Evolutionary conservation across 192 early-diverging fungal genomes (phyloP).

Genomic region (Coemansia sp.): DNA sequence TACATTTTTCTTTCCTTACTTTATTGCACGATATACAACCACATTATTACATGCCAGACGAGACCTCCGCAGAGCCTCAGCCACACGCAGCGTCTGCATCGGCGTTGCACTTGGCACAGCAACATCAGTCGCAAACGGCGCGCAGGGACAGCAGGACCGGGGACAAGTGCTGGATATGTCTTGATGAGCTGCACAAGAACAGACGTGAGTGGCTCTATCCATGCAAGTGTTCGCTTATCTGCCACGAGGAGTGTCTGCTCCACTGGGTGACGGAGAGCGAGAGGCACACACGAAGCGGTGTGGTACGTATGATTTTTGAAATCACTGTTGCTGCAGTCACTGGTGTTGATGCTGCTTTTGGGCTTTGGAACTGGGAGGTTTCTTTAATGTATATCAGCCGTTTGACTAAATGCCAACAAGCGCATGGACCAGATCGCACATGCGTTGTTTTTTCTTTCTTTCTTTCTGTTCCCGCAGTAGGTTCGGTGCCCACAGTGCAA

Average conservation of each 20-base stretch:
- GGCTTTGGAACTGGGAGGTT: not conserved
- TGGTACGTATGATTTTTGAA: conserved; percentile 24
- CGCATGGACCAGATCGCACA: not conserved
- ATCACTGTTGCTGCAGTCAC: not conserved
- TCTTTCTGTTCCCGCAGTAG: conserved; percentile 27
- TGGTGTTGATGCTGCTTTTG: not conserved
- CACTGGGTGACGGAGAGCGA: conserved; percentile 76
- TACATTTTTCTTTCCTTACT: conserved; percentile 2
- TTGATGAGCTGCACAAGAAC: conserved; percentile 65
- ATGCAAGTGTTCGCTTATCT: conserved; percentile 74
- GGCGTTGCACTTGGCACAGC: conserved; percentile 1
- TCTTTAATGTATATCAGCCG: not conserved
- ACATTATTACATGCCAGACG: not conserved
- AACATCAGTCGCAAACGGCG: not conserved
- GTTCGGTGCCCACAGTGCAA: conserved; percentile 73
- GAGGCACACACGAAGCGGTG: conserved; percentile 31
- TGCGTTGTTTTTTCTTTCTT: not conserved
- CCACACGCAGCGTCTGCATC: conserved; percentile 1
- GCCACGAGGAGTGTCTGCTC: conserved; percentile 75
- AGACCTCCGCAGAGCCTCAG: not conserved
- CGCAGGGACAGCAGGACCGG: conserved; percentile 1
- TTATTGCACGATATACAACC: not conserved
- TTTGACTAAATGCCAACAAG: not conserved
- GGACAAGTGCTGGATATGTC: conserved; percentile 76
- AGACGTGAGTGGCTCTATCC: conserved; percentile 68